Evolutionary conservation across 495 filamentous ascomycete genomes (phyloP), one percentile per base, ranked within the genome.

Genomic region (Hypomontagnella monticulosa): DNA sequence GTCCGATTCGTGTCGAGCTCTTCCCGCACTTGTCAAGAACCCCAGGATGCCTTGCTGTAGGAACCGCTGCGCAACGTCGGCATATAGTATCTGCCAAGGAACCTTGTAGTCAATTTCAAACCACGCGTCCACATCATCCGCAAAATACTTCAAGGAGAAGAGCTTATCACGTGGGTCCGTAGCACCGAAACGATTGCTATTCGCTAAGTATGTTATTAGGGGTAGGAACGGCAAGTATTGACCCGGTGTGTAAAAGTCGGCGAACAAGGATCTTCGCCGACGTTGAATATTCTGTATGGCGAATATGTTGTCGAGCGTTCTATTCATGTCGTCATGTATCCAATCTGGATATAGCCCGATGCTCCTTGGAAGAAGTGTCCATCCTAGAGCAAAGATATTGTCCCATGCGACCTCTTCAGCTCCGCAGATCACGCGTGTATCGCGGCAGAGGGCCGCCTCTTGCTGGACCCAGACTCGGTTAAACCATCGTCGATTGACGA

Each of bases 381-480:
- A 67, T 42, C 58, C 64, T 20, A 67, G 27, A 15, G 58, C 52
- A 23, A 47, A 67, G 10, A 67, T 37, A 47, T 49, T 62, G 19
- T 63, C 64, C 64, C 64, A 67, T 4, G 47, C 34, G 3, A 67
- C 58, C 14, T 43, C 46, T 38, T 49, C 11, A 18, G 40, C 18
- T 15, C 64, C 69, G 32, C 69, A 71, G 20, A 58, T 38, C 1
- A 69, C 57, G 2, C 27, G 34, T 3, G 54, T 49, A 1, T 57
- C 41, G 9, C 34, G 40, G 15, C 60, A 54, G 12, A 71, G 61
- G 11, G 69, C 59, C 6, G 66, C 66, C 47, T 71, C 69, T 38
- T 71, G 69, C 37, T 71, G 61, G 14, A 71, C 58, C 69, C 69
- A 71, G 0, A 71, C 61, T 6, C 69, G 59, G 30, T 56, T 68